Conservation (phyloP, 495 filamentous ascomycete genomes). For the Hypoxylon cercidicola region DNA sequence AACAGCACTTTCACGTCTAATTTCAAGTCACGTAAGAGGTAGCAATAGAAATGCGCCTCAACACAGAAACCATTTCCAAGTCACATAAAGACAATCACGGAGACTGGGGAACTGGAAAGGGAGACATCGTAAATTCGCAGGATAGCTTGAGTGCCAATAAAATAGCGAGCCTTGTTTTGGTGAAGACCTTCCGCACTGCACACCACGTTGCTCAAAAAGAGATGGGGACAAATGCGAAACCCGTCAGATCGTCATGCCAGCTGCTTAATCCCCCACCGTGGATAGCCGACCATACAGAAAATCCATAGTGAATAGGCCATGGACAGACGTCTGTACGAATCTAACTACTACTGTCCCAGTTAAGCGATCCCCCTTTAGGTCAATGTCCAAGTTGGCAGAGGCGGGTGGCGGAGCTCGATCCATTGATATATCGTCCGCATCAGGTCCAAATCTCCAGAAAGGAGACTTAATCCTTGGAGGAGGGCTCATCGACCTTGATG, state of each 20-base stretch:
- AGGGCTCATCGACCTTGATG: constrained; percentile 88
- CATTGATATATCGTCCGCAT: constrained; percentile 26
- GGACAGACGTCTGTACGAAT: constrained; percentile 24
- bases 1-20: too few relatives aligned
- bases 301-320: constrained; percentile 17
- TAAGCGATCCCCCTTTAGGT: constrained; percentile 23
- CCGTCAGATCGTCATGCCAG: constrained; percentile 26
- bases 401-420: constrained; percentile 10
- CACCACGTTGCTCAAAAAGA: constrained; percentile 28
- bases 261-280: constrained; percentile 30
- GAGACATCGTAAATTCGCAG: constrained; percentile 35
- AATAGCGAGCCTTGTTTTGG: constrained; percentile 23
- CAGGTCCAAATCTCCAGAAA: constrained; percentile 21
- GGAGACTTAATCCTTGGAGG: constrained; percentile 38
- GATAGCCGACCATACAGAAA: constrained; percentile 31
- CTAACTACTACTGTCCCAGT: constrained; percentile 33
- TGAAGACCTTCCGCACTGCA: constrained; percentile 29
- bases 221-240: constrained; percentile 32
- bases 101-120: constrained; percentile 11
- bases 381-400: constrained; percentile 36
- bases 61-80: not conserved
- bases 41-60: too few relatives aligned
- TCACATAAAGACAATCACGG: constrained; percentile 8
- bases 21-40: too few relatives aligned
- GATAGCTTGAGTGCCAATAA: constrained; percentile 37